These are phyloP conservation scores for Hyphopichia khmerensis DNA, from an alignment of 1,139 yeast species.

Conservation along the genomic window DNA sequence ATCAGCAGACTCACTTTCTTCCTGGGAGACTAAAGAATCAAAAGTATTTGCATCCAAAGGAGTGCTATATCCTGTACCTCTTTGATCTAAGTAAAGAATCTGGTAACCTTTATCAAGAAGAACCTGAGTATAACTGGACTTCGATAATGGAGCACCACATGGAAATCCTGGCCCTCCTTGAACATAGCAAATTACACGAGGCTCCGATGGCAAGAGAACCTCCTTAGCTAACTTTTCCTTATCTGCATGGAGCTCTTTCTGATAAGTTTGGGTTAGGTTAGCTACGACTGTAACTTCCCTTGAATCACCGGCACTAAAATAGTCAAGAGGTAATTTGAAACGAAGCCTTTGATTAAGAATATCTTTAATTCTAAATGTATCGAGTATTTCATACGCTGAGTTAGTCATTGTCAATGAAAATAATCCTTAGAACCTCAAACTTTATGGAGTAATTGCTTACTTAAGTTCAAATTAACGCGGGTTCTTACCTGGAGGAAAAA, in stretches of 20 bases:
- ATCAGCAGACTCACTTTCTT: slow-evolving; percentile 17
- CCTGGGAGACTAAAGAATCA: slow-evolving; percentile 12
- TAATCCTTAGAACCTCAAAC: too few relatives aligned
- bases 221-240: slow-evolving; percentile 3
- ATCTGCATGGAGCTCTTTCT: slow-evolving; percentile 15
- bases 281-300: slow-evolving; percentile 29
- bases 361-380: slow-evolving; percentile 25
- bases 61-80: slow-evolving; percentile 57
- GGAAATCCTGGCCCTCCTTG: slow-evolving; percentile 66
- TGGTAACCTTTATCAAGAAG: slow-evolving; percentile 45
- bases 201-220: slow-evolving; percentile 21
- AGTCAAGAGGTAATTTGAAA: slow-evolving; percentile 29
- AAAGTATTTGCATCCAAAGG: slow-evolving; percentile 40
- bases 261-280: slow-evolving; percentile 34
- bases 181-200: slow-evolving; percentile 41
- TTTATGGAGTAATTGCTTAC: not conserved
- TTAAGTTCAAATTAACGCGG: not conserved
- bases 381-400: slow-evolving; percentile 18
- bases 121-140: slow-evolving; percentile 33
- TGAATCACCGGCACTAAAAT: slow-evolving; percentile 11
- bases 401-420: not conserved
- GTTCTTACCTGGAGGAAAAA: not conserved
- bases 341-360: slow-evolving; percentile 25
- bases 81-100: slow-evolving; percentile 52
- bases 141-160: slow-evolving; percentile 36